phyloP scores from a whole-genome alignment of 768 basidiomycete genomes.

The Mycena metata region DNA sequence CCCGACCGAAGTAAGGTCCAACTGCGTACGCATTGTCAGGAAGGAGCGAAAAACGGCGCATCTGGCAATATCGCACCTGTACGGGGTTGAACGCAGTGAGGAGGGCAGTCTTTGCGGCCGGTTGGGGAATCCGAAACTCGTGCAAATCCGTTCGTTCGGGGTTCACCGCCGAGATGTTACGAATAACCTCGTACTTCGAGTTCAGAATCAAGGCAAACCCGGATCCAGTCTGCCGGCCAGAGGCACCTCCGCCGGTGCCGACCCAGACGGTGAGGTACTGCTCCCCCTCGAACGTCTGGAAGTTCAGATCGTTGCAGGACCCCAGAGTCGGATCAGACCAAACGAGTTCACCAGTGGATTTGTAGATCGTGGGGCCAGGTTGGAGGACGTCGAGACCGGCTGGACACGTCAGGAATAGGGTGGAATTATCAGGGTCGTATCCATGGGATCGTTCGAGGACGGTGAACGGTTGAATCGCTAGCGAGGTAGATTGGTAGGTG shows the following conservation, averaged over 20 bases:
- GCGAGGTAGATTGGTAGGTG: conserved; percentile 21
- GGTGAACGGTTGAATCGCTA: conserved; percentile 24
- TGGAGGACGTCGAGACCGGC: conserved; percentile 2
- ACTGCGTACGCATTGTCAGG: neutral
- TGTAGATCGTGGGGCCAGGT: conserved; percentile 15
- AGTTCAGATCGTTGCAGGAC: conserved; percentile 17
- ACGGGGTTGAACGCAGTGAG: conserved; percentile 20
- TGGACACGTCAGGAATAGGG: conserved; percentile 22
- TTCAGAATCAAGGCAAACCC: conserved; percentile 13
- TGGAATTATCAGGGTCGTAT: conserved; percentile 27
- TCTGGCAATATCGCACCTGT: neutral
- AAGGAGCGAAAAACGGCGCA: neutral
- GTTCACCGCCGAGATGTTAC: conserved; percentile 20
- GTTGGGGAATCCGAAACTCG: conserved; percentile 20
- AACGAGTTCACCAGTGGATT: conserved; percentile 25
- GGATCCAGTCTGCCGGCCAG: conserved; percentile 7
- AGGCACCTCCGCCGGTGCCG: neutral
- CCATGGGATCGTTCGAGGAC: conserved; percentile 2
- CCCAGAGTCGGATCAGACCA: conserved; percentile 20
- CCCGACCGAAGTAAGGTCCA: conserved; percentile 22
- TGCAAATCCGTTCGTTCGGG: conserved; percentile 11
- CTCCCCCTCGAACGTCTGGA: conserved; percentile 17
- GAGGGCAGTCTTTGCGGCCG: conserved; percentile 9
- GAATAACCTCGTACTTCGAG: conserved; percentile 9
- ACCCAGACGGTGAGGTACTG: conserved; percentile 26